phyloP scores from a whole-genome alignment of 1,139 yeast genomes.

The Debaryomyces subglobosus region DNA sequence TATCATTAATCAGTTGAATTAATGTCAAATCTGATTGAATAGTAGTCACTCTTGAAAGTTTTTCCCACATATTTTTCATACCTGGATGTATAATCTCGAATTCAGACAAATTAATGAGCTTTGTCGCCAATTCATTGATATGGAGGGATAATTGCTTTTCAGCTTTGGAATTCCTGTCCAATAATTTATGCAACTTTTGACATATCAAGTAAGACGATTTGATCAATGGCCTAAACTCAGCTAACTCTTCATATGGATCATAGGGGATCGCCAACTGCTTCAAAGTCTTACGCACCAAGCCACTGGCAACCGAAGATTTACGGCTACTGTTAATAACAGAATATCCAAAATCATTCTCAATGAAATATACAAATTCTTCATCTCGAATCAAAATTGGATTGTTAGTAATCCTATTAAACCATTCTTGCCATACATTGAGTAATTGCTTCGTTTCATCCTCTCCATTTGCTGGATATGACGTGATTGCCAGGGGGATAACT shows the following conservation, averaged over 20 bases:
- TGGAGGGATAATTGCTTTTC: slow-evolving; percentile 61
- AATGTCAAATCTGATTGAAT: slow-evolving; percentile 78
- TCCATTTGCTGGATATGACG: slow-evolving; percentile 81
- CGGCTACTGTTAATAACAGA: slow-evolving; percentile 62
- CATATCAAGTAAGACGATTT: slow-evolving; percentile 71
- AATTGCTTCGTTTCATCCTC: slow-evolving; percentile 75
- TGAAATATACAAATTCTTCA: slow-evolving; percentile 84
- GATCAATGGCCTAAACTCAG: slow-evolving; percentile 82
- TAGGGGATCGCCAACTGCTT: slow-evolving; percentile 92
- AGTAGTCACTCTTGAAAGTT: slow-evolving; percentile 67
- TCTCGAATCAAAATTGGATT: slow-evolving; percentile 83
- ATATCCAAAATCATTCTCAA: slow-evolving; percentile 87
- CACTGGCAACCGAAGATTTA: slow-evolving; percentile 71
- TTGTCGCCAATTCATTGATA: slow-evolving; percentile 67
- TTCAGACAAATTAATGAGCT: slow-evolving; percentile 50
- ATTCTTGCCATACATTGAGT: slow-evolving; percentile 66
- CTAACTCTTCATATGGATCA: slow-evolving; percentile 80
- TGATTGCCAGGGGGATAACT: slow-evolving; percentile 71
- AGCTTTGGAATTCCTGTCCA: slow-evolving; percentile 57
- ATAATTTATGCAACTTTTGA: slow-evolving; percentile 56
- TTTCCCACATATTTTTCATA: slow-evolving; percentile 82
- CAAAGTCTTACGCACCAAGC: slow-evolving; percentile 81
- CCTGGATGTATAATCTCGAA: slow-evolving; percentile 61
- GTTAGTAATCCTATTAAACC: slow-evolving; percentile 77
- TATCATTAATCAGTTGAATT: slow-evolving; percentile 70